phyloP scores from a whole-genome alignment of 306 rosid species.

The Cyclanthera cordifolia region DNA sequence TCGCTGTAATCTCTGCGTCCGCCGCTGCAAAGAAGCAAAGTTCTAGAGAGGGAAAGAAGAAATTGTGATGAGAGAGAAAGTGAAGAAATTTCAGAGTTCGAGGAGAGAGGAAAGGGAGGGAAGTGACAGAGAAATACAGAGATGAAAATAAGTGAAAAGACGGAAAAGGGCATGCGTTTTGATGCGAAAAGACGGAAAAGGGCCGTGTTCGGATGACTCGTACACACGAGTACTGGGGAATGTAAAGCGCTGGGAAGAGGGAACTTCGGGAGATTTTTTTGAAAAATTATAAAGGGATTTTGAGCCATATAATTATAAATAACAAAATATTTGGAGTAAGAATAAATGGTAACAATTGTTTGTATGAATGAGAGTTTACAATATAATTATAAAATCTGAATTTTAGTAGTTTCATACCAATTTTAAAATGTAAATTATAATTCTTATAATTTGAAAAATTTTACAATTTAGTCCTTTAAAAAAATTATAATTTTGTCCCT shows the following conservation, averaged over 20 bases:
- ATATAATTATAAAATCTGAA: no score
- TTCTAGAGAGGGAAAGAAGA: background rate
- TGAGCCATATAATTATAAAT: no score
- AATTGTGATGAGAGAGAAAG: background rate
- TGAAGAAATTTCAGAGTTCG: background rate
- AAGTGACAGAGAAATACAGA: slow-evolving; percentile 13
- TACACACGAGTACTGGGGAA: background rate
- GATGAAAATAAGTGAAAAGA: background rate
- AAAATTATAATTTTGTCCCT: no score
- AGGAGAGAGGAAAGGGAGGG: slow-evolving; percentile 6
- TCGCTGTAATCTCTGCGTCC: background rate
- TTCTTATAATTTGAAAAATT: no score
- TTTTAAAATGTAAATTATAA: no score
- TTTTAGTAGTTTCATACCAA: no score
- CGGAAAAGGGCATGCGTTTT: background rate
- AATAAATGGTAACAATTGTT: no score
- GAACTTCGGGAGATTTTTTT: no score
- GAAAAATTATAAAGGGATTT: no score
- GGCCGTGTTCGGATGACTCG: background rate
- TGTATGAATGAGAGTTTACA: no score
- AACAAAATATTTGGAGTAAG: no score
- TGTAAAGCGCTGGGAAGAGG: background rate
- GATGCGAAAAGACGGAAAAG: background rate
- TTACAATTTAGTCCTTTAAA: no score
- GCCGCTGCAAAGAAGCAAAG: background rate